A percentile compares a stretch with the other conserved stretches of the same genome.
phyloP scores from a whole-genome alignment of 371 early-diverging fungal genomes.

The Mortierella sp. region DNA sequence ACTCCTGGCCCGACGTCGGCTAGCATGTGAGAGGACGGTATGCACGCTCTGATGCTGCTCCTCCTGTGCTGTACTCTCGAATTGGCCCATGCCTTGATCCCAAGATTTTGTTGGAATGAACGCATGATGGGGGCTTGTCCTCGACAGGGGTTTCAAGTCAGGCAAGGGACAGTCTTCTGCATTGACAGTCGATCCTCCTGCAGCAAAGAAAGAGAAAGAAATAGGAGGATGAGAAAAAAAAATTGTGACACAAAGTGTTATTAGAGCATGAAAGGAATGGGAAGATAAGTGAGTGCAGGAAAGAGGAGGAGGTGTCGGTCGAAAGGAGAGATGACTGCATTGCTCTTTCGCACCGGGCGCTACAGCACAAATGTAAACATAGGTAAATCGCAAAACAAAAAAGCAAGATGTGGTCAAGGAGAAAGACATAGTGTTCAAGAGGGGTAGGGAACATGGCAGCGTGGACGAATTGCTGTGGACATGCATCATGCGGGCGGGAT shows the following conservation, averaged over 20 bases:
- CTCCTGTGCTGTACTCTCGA: not conserved
- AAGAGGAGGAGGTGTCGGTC: not conserved
- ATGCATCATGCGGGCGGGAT: not conserved
- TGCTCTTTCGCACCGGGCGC: not conserved
- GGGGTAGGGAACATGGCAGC: not conserved
- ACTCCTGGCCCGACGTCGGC: conserved; percentile 23
- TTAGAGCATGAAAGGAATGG: conserved; percentile 4
- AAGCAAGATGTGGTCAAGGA: not conserved
- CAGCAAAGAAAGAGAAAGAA: not conserved
- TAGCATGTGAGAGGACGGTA: conserved; percentile 13
- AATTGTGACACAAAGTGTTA: not conserved
- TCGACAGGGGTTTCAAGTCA: not conserved
- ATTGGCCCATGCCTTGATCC: conserved; percentile 13
- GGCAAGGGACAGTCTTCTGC: not conserved
- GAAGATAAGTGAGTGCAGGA: not conserved
- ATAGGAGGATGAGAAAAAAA: not conserved
- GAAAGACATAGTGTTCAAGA: not conserved
- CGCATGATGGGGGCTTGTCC: conserved; percentile 2
- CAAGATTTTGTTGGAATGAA: not conserved
- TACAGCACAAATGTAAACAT: not conserved
- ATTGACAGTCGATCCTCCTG: conserved; percentile 8
- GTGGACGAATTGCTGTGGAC: not conserved
- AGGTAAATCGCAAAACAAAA: not conserved
- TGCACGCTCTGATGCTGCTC: not conserved
- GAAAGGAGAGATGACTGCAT: not conserved